Percentiles rank a stretch among this genome's conserved stretches.
These are phyloP conservation scores for Sarocladium kiliense DNA, from an alignment of 2,329 filamentous ascomycete genomes.

Conservation along the genomic window DNA sequence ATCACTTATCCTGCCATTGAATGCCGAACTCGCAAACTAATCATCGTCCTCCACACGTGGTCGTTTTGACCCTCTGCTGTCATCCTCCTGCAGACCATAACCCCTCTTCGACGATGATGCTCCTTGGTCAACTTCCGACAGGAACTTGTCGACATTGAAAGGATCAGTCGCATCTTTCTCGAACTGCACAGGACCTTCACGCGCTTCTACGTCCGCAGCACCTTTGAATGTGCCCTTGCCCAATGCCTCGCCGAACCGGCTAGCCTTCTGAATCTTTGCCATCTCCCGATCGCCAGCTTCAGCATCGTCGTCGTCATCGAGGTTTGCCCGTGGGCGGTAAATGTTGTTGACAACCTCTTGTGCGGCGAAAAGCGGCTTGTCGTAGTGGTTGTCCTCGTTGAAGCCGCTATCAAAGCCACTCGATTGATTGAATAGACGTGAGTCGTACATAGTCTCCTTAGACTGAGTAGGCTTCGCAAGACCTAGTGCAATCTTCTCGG, in stretches of 20 bases:
- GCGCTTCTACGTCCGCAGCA: constrained; percentile 72
- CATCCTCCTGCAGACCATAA: constrained; percentile 68
- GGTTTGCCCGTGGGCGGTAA: constrained; percentile 73
- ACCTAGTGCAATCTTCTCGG: constrained; percentile 91
- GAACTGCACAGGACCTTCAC: constrained; percentile 92
- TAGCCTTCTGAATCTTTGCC: constrained; percentile 80
- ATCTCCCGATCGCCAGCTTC: constrained; percentile 77
- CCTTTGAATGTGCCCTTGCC: constrained; percentile 91
- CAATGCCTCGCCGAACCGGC: constrained; percentile 78
- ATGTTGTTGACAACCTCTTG: constrained; percentile 94
- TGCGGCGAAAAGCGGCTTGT: constrained; percentile 93
- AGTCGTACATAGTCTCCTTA: constrained; percentile 95
- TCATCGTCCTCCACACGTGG: constrained; percentile 69
- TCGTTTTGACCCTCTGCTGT: constrained; percentile 57
- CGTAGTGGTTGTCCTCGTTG: constrained; percentile 97
- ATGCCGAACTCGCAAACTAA: background rate
- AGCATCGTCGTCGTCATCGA: constrained; percentile 73
- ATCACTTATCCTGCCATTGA: background rate
- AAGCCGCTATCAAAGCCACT: constrained; percentile 88
- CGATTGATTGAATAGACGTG: constrained; percentile 87
- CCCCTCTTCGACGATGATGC: constrained; percentile 61
- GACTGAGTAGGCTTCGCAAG: constrained; percentile 91
- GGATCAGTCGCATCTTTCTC: constrained; percentile 83
- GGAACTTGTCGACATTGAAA: constrained; percentile 91
- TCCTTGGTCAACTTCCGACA: constrained; percentile 69